These are phyloP conservation scores for Saksenaea oblongispora DNA, from an alignment of 371 early-diverging fungal genomes.

Conservation along the genomic window DNA sequence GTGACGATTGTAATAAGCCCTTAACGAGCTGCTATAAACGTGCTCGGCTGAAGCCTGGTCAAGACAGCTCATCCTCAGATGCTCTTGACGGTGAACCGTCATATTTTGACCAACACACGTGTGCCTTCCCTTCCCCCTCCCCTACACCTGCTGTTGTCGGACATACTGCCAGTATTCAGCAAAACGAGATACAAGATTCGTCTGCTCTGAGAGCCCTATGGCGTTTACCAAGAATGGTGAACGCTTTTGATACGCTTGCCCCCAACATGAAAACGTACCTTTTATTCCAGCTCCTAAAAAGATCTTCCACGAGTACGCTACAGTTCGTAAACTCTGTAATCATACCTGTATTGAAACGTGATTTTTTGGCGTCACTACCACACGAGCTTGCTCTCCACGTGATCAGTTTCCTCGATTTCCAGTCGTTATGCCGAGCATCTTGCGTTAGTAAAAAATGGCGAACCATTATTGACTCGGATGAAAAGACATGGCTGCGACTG, in stretches of 20 bases:
- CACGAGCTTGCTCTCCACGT: constrained; percentile 74
- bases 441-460: constrained; percentile 81
- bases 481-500: constrained; percentile 58
- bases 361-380: constrained; percentile 84
- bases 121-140: constrained; percentile 12
- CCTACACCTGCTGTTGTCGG: constrained; percentile 4
- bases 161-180: background rate
- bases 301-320: constrained; percentile 58
- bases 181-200: background rate
- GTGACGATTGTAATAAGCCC: background rate
- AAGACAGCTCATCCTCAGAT: constrained; percentile 1
- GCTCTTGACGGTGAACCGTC: background rate
- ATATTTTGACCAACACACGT: background rate
- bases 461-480: constrained; percentile 74
- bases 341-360: constrained; percentile 80
- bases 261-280: constrained; percentile 34
- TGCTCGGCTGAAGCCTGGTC: constrained; percentile 2
- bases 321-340: constrained; percentile 84
- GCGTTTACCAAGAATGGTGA: constrained; percentile 23
- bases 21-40: constrained; percentile 9
- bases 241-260: constrained; percentile 39
- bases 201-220: constrained; percentile 6
- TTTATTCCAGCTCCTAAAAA: constrained; percentile 43
- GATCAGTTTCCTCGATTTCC: constrained; percentile 77
- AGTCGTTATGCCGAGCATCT: constrained; percentile 79